Base-by-base conservation (phyloP, 1,139 yeast genomes). In the Candida frijolesensis region DNA sequence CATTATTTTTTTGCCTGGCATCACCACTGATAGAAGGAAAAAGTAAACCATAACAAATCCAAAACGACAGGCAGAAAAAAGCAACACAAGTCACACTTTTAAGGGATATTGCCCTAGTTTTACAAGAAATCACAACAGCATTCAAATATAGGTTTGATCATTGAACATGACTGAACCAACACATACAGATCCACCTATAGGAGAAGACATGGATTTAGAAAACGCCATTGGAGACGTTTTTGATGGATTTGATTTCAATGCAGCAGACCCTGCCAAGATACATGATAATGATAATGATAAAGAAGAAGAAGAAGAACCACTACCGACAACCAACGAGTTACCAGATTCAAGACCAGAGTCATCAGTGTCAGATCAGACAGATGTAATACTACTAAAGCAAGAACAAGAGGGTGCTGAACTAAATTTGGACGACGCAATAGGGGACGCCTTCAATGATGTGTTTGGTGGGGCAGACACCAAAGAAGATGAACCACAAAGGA, bases 181-280 rank as follows among this genome's bases (percentile, higher is more conserved):
- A 15, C 39, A 16, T 27, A 22, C 42, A 10, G 34, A 38, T 11
- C 32, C 43, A 37, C 9, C 42, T 12, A 25, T n/a, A 14, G 14
- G 33, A 15, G 45, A 41, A 10, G 50, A 47, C 39, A 16, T 44
- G 10, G 52, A 51, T 35, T 33, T 51, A 33, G 46, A 49, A 40
- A 46, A 46, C 48, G 75, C 76, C 35, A 72, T 74, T 27, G 77
- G 76, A 11, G 72, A 72, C 50, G 78, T 71, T 0, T 71, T 74
- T 54, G 65, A 63, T 38, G 68, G 61, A 50, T 66, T 71, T 49
- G 68, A 64, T 47, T 60, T 63, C 47, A 49, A 45, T 12, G 22
- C 30, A 6, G 33, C 19, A 10, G 51, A 47, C 14, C 44, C 51
- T 27, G 41, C 33, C n/a, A 12, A 42, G 9, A 12, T 37, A 14